These are phyloP conservation scores for Hsuehochloa calcarea DNA, from an alignment of 176 grass and related monocot species.

Conservation along the genomic window DNA sequence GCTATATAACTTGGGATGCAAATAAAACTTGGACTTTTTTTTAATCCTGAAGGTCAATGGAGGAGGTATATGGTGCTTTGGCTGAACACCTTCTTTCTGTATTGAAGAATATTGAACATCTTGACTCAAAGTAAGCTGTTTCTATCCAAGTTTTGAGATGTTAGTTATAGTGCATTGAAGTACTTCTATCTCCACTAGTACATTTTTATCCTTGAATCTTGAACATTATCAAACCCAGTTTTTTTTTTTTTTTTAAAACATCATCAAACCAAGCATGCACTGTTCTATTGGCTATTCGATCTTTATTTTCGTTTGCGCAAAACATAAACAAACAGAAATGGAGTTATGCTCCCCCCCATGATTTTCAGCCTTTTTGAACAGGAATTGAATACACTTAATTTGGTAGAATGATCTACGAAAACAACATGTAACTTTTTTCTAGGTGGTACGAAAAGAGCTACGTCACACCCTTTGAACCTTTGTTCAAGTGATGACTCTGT, in stretches of 20 bases:
- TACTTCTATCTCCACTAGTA: background rate
- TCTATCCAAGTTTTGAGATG: background rate
- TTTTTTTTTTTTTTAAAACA: no score
- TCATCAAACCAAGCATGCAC: background rate
- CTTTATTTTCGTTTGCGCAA: background rate
- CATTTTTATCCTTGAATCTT: background rate
- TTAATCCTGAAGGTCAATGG: constrained; percentile 66
- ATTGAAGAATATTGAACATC: constrained; percentile 39
- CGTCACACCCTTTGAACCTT: no score
- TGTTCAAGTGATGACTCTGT: no score
- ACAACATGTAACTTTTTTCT: background rate
- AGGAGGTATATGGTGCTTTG: constrained; percentile 77
- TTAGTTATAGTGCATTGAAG: background rate
- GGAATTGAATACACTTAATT: background rate
- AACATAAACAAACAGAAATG: background rate
- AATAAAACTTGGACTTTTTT: constrained; percentile 1
- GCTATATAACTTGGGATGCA: constrained; percentile 15
- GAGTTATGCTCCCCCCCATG: background rate
- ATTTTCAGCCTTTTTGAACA: background rate
- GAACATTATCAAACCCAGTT: background rate
- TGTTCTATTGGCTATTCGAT: background rate
- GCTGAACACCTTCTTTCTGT: constrained; percentile 69
- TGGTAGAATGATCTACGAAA: background rate
- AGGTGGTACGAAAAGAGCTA: no score
- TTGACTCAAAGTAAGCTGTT: constrained; percentile 69